Conservation (phyloP, 2,329 filamentous ascomycete genomes). For the Amauroascus niger region DNA sequence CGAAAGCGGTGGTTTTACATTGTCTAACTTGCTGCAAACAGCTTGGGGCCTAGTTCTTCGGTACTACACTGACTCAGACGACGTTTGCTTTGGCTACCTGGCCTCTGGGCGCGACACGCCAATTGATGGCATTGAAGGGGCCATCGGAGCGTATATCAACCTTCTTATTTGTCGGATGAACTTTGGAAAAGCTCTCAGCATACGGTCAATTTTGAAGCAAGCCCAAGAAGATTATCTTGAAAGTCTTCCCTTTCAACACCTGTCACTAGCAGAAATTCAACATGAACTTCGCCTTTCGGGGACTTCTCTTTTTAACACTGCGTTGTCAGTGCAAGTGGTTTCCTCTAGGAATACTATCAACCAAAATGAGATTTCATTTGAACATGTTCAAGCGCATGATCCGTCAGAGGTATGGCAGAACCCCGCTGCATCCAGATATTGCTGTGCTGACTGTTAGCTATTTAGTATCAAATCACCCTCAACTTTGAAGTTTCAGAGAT, state of each 20-base stretch:
- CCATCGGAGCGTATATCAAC: slow-evolving; percentile 38
- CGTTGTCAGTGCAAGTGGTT: slow-evolving; percentile 3
- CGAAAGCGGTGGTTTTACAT: neutral
- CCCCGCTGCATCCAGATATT: too few species aligned
- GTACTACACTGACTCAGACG: slow-evolving; percentile 38
- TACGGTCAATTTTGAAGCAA: slow-evolving; percentile 44
- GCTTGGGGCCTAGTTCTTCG: slow-evolving; percentile 42
- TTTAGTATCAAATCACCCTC: slow-evolving; percentile 10
- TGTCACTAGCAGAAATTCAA: slow-evolving; percentile 39
- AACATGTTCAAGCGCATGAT: slow-evolving; percentile 1
- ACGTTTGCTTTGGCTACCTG: slow-evolving; percentile 48
- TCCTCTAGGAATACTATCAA: neutral
- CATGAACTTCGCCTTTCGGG: slow-evolving; percentile 1
- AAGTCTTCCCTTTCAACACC: slow-evolving; percentile 56
- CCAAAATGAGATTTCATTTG: slow-evolving; percentile 3
- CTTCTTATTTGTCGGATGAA: slow-evolving; percentile 34
- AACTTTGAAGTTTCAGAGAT: neutral
- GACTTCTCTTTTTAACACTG: slow-evolving; percentile 10
- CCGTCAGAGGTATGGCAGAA: slow-evolving; percentile 11
- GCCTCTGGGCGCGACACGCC: slow-evolving; percentile 46
- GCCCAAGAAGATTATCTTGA: slow-evolving; percentile 49
- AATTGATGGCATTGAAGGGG: slow-evolving; percentile 40
- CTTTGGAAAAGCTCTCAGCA: slow-evolving; percentile 30
- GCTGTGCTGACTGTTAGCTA: neutral
- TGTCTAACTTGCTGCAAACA: slow-evolving; percentile 9